These are phyloP conservation scores for Starmerella scarabaei DNA, from an alignment of 805 yeast species.

Conservation along the genomic window DNA sequence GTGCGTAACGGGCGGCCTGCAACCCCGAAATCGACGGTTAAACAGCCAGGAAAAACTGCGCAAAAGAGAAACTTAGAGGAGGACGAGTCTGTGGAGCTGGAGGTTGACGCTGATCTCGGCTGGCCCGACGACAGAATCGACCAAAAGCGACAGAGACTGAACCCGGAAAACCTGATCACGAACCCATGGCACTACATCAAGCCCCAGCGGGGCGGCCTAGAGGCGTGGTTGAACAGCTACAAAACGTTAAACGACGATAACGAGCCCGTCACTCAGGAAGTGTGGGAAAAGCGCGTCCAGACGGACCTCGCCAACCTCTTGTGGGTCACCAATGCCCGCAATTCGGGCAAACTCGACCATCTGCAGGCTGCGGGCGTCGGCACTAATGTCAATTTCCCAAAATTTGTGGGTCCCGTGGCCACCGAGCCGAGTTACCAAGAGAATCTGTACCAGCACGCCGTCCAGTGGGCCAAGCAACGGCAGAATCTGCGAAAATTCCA, in stretches of 20 bases:
- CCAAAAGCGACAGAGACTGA: constrained; percentile 6
- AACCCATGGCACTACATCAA: constrained; percentile 46
- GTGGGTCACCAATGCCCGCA: constrained; percentile 37
- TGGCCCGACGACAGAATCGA: constrained; percentile 9
- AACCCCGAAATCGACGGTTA: not conserved
- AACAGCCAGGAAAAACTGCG: no score
- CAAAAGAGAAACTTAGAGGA: not conserved
- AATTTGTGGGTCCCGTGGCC: constrained; percentile 38
- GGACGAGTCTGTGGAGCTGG: not conserved
- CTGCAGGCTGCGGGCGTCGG: constrained; percentile 25
- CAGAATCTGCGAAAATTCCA: constrained; percentile 52
- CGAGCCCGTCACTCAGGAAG: constrained; percentile 35
- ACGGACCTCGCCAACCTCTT: constrained; percentile 38
- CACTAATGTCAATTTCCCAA: constrained; percentile 24
- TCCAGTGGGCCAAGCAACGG: constrained; percentile 54
- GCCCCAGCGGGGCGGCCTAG: constrained; percentile 34
- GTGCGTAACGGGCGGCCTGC: not conserved
- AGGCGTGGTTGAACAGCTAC: constrained; percentile 41
- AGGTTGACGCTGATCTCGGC: constrained; percentile 14
- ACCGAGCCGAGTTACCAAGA: constrained; percentile 47
- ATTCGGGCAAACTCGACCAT: constrained; percentile 22
- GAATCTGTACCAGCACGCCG: constrained; percentile 63
- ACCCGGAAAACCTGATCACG: constrained; percentile 34
- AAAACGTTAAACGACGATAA: constrained; percentile 47
- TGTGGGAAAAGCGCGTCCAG: constrained; percentile 34